phyloP scores from a whole-genome alignment of 2,329 filamentous ascomycete species.

The Parasarocladium wereldwijsianum region DNA sequence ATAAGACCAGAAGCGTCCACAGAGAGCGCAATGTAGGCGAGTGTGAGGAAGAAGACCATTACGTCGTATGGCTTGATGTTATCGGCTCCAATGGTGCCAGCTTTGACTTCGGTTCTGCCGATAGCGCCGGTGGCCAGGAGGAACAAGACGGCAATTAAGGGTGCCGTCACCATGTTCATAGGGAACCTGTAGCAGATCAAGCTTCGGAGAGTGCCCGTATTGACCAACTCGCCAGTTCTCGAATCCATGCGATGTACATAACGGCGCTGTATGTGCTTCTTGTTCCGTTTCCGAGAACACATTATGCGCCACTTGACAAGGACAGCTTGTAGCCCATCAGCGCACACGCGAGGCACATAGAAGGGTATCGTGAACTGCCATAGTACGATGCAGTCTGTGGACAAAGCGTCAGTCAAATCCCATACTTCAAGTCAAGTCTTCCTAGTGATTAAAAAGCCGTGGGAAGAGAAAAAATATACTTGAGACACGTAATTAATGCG shows the following conservation, averaged over 20 bases:
- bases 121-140: conserved; percentile 56
- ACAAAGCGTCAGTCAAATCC: no score
- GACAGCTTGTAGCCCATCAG: conserved; percentile 25
- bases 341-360: conserved; percentile 37
- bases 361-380: conserved; percentile 43
- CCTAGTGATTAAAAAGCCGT: no score
- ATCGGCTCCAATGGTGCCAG: conserved; percentile 50
- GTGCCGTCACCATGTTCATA: conserved; percentile 57
- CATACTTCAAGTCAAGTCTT: no score
- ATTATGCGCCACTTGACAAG: conserved; percentile 33
- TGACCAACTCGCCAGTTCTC: neutral
- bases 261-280: conserved; percentile 7
- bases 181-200: conserved; percentile 43
- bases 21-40: conserved; percentile 65
- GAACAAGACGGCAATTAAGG: conserved; percentile 56
- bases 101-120: conserved; percentile 49
- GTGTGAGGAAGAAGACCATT: conserved; percentile 59
- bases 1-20: conserved; percentile 65
- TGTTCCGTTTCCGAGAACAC: conserved; percentile 18
- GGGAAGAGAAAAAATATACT: conserved; percentile 57
- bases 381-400: conserved; percentile 2
- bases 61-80: conserved; percentile 58
- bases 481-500: conserved; percentile 16
- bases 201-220: conserved; percentile 1
- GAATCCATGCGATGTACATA: neutral